phyloP scores from a whole-genome alignment of 768 basidiomycete species.

The Leccinum fibrillosum region DNA sequence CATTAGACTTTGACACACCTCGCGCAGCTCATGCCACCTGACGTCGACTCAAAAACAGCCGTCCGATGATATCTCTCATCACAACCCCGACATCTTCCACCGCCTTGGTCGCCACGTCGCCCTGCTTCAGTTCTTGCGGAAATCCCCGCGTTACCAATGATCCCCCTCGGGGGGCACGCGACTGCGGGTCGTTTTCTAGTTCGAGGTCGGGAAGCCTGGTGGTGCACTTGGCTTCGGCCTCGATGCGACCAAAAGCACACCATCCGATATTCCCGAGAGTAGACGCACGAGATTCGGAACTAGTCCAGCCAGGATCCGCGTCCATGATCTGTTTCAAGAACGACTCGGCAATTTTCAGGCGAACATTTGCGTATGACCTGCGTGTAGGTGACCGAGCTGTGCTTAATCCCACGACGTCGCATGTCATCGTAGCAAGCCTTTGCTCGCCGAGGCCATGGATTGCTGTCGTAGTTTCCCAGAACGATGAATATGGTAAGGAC shows the following conservation, averaged over 20 bases:
- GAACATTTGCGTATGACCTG: constrained; percentile 61
- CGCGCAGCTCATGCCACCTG: constrained; percentile 69
- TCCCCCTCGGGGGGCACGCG: constrained; percentile 57
- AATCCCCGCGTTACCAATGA: constrained; percentile 78
- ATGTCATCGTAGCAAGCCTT: constrained; percentile 72
- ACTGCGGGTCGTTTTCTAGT: constrained; percentile 42
- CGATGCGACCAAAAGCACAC: neutral
- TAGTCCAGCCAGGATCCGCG: constrained; percentile 38
- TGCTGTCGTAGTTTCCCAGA: constrained; percentile 54
- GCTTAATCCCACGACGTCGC: constrained; percentile 57
- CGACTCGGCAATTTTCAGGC: constrained; percentile 56
- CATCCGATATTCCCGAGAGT: constrained; percentile 45
- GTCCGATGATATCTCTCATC: constrained; percentile 32
- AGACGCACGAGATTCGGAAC: constrained; percentile 36
- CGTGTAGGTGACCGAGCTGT: constrained; percentile 64
- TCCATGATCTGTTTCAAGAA: constrained; percentile 56
- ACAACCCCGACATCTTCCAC: constrained; percentile 75
- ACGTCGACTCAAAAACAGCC: constrained; percentile 45
- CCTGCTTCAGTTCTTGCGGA: constrained; percentile 63
- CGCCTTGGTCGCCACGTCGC: constrained; percentile 81
- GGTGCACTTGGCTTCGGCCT: constrained; percentile 7
- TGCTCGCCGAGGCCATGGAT: constrained; percentile 45
- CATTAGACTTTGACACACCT: constrained; percentile 22
- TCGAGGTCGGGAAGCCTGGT: constrained; percentile 44
- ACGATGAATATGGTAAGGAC: constrained; percentile 71